Conservation (phyloP, 1,284 basidiomycete genomes). For the Megacollybia platyphylla region DNA sequence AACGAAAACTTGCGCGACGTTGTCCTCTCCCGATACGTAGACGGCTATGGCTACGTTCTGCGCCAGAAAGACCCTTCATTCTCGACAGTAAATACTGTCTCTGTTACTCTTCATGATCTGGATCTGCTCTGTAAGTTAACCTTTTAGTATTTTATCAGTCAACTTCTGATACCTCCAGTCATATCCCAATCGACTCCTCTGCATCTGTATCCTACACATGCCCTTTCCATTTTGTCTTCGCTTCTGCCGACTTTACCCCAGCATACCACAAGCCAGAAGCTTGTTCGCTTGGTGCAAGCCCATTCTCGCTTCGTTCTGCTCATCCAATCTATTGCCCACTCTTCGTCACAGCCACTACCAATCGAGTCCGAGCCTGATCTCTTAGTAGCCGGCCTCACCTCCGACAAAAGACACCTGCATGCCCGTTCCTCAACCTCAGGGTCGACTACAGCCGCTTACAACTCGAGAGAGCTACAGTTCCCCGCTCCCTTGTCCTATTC, state of each 20-base stretch:
- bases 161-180: slow-evolving; percentile 23
- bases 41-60: slow-evolving; percentile 36
- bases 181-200: slow-evolving; percentile 48
- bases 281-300: slow-evolving; percentile 36
- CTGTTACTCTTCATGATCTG: slow-evolving; percentile 42
- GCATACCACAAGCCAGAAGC: slow-evolving; percentile 21
- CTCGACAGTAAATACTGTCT: slow-evolving; percentile 19
- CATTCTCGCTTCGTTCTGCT: slow-evolving; percentile 66
- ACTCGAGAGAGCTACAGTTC: slow-evolving; percentile 3
- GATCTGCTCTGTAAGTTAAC: slow-evolving; percentile 42
- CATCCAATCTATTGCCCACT: slow-evolving; percentile 57
- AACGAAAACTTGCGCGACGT: slow-evolving; percentile 29
- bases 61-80: slow-evolving; percentile 25
- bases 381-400: not conserved
- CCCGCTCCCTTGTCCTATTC: slow-evolving; percentile 7
- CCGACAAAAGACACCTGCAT: not conserved
- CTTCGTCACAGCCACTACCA: slow-evolving; percentile 28
- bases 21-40: slow-evolving; percentile 46
- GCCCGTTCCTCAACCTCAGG: not conserved
- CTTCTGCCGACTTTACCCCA: slow-evolving; percentile 20
- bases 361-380: slow-evolving; percentile 23
- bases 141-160: slow-evolving; percentile 7
- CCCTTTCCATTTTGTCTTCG: slow-evolving; percentile 35
- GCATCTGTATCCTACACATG: slow-evolving; percentile 43
- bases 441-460: not conserved